A percentile compares a stretch with the other conserved stretches of the same genome.
Evolutionary conservation across 768 basidiomycete species (phyloP).

Genomic region (Lentinula edodes): DNA sequence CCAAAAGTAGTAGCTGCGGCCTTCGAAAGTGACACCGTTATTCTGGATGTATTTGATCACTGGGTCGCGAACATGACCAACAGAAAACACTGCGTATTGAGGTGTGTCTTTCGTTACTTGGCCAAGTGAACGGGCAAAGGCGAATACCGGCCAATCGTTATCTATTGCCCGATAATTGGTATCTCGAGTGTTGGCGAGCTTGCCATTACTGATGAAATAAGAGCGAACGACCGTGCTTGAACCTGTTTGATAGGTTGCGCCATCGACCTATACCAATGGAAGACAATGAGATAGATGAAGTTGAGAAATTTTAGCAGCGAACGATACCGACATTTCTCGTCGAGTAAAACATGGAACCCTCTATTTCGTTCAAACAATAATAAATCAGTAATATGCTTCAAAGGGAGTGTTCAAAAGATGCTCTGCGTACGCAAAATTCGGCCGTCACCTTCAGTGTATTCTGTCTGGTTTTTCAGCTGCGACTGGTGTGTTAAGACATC

Average conservation of each 20-base stretch:
- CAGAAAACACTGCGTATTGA: conserved; percentile 27
- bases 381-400: no score
- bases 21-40: conserved; percentile 15
- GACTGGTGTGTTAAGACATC: conserved; percentile 38
- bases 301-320: background rate
- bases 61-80: conserved; percentile 34
- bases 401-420: background rate
- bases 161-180: conserved; percentile 34
- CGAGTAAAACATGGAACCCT: conserved; percentile 40
- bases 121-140: conserved; percentile 42
- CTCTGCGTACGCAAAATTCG: conserved; percentile 36
- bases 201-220: conserved; percentile 33
- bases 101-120: conserved; percentile 21
- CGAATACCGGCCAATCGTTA: conserved; percentile 39
- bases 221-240: conserved; percentile 30
- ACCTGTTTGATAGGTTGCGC: conserved; percentile 41
- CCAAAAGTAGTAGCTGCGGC: conserved; percentile 33
- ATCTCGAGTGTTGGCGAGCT: conserved; percentile 35
- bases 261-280: background rate
- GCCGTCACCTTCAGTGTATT: conserved; percentile 36
- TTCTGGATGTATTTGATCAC: conserved; percentile 23
- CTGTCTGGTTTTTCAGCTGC: conserved; percentile 24
- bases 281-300: background rate
- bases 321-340: conserved; percentile 18
- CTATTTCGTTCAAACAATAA: conserved; percentile 16